Percentiles rank a stretch among this genome's conserved stretches.
phyloP scores from a whole-genome alignment of 2,329 filamentous ascomycete species.

The Neurospora sp. region DNA sequence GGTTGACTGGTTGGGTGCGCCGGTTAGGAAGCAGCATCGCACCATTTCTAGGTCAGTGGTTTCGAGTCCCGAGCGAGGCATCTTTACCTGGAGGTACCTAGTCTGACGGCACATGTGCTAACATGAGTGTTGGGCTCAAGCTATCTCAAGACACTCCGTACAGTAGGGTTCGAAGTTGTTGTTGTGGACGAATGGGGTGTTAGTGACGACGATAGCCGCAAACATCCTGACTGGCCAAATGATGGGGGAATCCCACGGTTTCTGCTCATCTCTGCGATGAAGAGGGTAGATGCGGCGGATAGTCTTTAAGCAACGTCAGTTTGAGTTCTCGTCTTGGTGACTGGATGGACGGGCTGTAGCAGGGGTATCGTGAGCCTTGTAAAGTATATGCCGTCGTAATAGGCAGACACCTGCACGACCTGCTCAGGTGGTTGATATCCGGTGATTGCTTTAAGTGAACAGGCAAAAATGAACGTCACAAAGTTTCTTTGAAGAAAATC shows the following conservation, averaged over 20 bases:
- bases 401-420: not conserved
- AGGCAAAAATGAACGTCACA: not conserved
- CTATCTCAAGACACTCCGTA: not conserved
- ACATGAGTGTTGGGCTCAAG: not conserved
- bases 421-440: not conserved
- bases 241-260: constrained; percentile 1
- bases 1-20: constrained; percentile 31
- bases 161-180: not conserved
- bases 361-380: not conserved
- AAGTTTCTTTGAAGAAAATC: not conserved
- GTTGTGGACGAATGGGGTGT: not conserved
- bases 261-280: not conserved
- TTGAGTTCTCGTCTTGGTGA: not conserved
- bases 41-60: constrained; percentile 20
- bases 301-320: not conserved
- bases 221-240: constrained; percentile 3
- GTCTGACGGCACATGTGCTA: not conserved
- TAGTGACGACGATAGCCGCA: not conserved
- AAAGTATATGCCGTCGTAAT: not conserved
- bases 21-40: constrained; percentile 36
- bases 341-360: not conserved
- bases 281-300: not conserved
- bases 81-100: not conserved
- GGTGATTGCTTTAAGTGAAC: not conserved
- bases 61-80: not conserved